Conservation (phyloP, 2,329 filamentous ascomycete species). For the Nemania abortiva region DNA sequence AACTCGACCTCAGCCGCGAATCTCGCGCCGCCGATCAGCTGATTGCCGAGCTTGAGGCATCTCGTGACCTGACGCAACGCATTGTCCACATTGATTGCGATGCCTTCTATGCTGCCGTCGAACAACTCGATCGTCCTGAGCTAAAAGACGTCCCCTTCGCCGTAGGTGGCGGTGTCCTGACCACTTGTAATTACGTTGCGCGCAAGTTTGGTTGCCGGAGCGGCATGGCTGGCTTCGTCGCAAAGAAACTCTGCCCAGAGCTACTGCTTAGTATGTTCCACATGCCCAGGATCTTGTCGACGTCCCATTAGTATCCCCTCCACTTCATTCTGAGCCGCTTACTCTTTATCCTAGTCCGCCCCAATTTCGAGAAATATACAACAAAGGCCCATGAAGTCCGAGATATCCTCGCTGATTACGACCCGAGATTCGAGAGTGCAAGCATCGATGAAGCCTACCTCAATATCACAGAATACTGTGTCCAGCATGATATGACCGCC, state of each 20-base stretch:
- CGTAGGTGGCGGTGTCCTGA: slow-evolving; percentile 77
- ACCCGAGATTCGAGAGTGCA: slow-evolving; percentile 89
- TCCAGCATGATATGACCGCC: slow-evolving; percentile 73
- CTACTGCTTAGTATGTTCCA: slow-evolving; percentile 70
- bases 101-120: slow-evolving; percentile 96
- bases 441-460: slow-evolving; percentile 97
- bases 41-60: slow-evolving; percentile 81
- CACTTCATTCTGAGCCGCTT: background rate
- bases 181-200: slow-evolving; percentile 86
- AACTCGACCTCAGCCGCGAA: slow-evolving; percentile 78
- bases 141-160: slow-evolving; percentile 89
- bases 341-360: slow-evolving; percentile 63
- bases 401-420: slow-evolving; percentile 85
- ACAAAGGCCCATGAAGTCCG: slow-evolving; percentile 91
- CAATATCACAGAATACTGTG: slow-evolving; percentile 91
- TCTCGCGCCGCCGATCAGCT: slow-evolving; percentile 82
- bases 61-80: slow-evolving; percentile 83
- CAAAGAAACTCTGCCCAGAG: slow-evolving; percentile 90
- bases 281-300: background rate
- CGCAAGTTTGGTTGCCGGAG: slow-evolving; percentile 90
- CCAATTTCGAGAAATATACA: slow-evolving; percentile 91
- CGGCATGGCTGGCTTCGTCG: slow-evolving; percentile 96
- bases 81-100: slow-evolving; percentile 97
- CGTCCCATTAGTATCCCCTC: background rate
- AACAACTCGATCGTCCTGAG: slow-evolving; percentile 85